Evolutionary conservation across 2,329 filamentous ascomycete species (phyloP).

Genomic region (Kalaharituber pfeilii): DNA sequence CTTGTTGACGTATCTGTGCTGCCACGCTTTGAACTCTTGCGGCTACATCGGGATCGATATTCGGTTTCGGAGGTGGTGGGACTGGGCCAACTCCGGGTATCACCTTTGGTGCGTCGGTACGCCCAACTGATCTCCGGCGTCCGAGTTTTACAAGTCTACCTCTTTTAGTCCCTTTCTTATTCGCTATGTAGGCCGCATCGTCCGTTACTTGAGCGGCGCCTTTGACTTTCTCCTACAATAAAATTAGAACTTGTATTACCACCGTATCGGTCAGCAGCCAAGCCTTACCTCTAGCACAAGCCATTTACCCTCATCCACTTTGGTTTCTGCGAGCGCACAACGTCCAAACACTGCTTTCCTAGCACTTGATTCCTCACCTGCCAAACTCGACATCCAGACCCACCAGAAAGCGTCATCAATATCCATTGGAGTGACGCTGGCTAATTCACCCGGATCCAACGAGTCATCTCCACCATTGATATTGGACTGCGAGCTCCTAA

Average conservation of each 20-base stretch:
- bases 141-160: slow-evolving; percentile 32
- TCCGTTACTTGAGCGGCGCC: slow-evolving; percentile 74
- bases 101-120: slow-evolving; percentile 6
- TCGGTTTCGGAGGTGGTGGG: slow-evolving; percentile 54
- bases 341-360: slow-evolving; percentile 88
- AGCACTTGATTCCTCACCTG: slow-evolving; percentile 66
- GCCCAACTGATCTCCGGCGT: slow-evolving; percentile 19
- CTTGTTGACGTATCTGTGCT: slow-evolving; percentile 52
- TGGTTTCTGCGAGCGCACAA: slow-evolving; percentile 80
- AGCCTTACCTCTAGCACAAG: slow-evolving; percentile 38
- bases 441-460: slow-evolving; percentile 81
- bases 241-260: slow-evolving; percentile 1
- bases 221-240: slow-evolving; percentile 81
- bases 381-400: slow-evolving; percentile 97
- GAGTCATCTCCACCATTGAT: slow-evolving; percentile 49
- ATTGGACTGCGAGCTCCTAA: slow-evolving; percentile 76
- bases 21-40: slow-evolving; percentile 85
- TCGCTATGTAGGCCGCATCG: slow-evolving; percentile 73
- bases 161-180: slow-evolving; percentile 63
- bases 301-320: slow-evolving; percentile 68
- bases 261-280: not conserved
- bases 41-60: slow-evolving; percentile 77
- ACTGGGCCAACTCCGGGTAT: slow-evolving; percentile 24
- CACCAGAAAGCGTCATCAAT: slow-evolving; percentile 97
- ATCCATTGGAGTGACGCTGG: slow-evolving; percentile 71